These are phyloP conservation scores for Rubroboletus pulcherrimus DNA, from an alignment of 768 basidiomycete genomes.

Conservation along the genomic window DNA sequence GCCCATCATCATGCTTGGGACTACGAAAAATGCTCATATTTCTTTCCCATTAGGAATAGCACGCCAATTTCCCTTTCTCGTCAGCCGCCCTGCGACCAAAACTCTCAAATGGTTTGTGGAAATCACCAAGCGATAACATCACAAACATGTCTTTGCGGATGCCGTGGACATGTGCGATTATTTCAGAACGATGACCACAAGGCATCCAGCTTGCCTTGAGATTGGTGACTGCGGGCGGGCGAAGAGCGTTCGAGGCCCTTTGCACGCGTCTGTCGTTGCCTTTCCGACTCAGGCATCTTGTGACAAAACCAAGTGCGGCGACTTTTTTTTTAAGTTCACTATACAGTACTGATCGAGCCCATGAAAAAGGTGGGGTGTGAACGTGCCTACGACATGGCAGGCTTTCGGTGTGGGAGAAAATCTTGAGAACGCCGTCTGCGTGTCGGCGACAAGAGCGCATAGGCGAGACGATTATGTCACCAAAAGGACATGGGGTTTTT, in stretches of 20 bases:
- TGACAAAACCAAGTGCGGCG: slow-evolving; percentile 1
- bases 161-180: slow-evolving; percentile 4
- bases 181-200: slow-evolving; percentile 12
- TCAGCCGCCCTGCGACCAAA: background rate
- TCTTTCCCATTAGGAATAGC: background rate
- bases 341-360: slow-evolving; percentile 17
- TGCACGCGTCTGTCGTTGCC: background rate
- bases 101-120: too few species aligned
- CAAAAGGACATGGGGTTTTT: background rate
- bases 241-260: slow-evolving; percentile 3
- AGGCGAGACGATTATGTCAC: slow-evolving; percentile 28
- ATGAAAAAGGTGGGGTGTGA: slow-evolving; percentile 30
- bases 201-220: background rate
- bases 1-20: background rate
- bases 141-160: background rate
- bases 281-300: background rate
- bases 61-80: background rate
- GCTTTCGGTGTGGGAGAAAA: slow-evolving; percentile 25
- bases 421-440: slow-evolving; percentile 23
- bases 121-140: background rate
- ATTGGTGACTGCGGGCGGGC: background rate
- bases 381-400: slow-evolving; percentile 24
- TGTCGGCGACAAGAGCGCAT: slow-evolving; percentile 21
- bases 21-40: background rate
- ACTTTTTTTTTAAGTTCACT: slow-evolving; percentile 27